Conservation (phyloP, 352 stramenopile genomes). For the Globisporangium perplexum region DNA sequence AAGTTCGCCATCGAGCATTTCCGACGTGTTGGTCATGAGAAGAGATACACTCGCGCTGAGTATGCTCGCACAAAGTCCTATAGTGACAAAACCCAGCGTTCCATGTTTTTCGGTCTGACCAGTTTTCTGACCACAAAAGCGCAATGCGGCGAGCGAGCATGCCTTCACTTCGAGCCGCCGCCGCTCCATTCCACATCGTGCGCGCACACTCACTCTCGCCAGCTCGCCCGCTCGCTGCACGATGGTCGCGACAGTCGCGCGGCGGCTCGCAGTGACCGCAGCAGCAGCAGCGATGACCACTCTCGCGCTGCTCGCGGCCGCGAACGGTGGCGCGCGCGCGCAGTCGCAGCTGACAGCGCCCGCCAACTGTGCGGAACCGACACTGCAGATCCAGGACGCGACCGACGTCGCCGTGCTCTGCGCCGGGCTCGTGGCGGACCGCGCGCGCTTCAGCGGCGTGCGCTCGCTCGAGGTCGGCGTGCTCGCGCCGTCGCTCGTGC, state of each 20-base stretch:
- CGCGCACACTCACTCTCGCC: background rate
- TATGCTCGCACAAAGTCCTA: too few relatives aligned
- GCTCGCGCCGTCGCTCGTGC: constrained; percentile 4
- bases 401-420: constrained; percentile 13
- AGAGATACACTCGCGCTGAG: too few relatives aligned
- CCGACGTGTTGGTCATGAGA: too few relatives aligned
- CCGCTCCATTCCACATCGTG: too few relatives aligned
- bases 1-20: too few relatives aligned
- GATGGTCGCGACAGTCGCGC: background rate
- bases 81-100: too few relatives aligned
- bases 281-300: background rate
- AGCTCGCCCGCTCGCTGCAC: background rate
- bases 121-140: too few relatives aligned
- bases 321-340: background rate
- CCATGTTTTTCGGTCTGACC: too few relatives aligned
- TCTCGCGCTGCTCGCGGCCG: background rate
- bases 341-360: constrained; percentile 14
- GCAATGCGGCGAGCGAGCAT: too few relatives aligned
- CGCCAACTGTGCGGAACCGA: constrained; percentile 7
- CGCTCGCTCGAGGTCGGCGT: constrained; percentile 10
- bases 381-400: constrained; percentile 8
- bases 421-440: background rate
- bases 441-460: constrained; percentile 7
- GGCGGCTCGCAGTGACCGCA: background rate
- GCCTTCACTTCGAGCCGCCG: too few relatives aligned